Evolutionary conservation across 164 flowering plant species (phyloP), one percentile per base, ranked within the genome.

Genomic region (Litsea cubeba): DNA sequence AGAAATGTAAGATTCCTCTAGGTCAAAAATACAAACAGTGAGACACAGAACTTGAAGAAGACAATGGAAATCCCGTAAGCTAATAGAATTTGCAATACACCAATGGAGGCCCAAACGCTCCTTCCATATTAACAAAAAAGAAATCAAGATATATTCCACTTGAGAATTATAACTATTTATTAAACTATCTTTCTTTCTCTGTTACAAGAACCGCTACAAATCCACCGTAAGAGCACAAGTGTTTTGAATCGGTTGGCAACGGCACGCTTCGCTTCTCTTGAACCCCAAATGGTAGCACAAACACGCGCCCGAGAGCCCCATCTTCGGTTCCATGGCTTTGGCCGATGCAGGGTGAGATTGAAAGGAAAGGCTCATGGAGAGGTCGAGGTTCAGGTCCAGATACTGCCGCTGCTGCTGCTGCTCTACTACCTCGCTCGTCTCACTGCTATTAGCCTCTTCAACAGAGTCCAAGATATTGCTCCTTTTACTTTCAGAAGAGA

Each of bases 271-370:
- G 35, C 67, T 72, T 25, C 77, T 64, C 66, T 79, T 74, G 5
- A 79, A 72, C 70, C 84, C 84, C 51, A 82, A 72, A 20, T 72
- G 76, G 62, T 71, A 82, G 62, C 84, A 82, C 68, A 82, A 67
- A 71, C 84, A 82, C 0, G 79, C 69, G 2, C 17, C 63, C 3
- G 68, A 35, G 23, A 62, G 10, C 49, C 26, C 57, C 15, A 58
- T 69, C 62, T 75, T 67, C 11, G 77, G 54, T 14, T 75, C 78
- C 2, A 40, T 67, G 3, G 70, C 58, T 10, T 68, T 50, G 2
- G 67, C 1, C 7, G 72, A 46, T 12, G 72, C 22, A 6, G 22
- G 74, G 28, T 70, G 12, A 3, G 69, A 25, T 57, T 71, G 74
- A 51, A 72, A 54, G 20, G 82, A 76, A 65, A 80, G 78, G 57